These are phyloP conservation scores for Neurospora crassa DNA, from an alignment of 2,329 filamentous ascomycete genomes.

Conservation along the genomic window DNA sequence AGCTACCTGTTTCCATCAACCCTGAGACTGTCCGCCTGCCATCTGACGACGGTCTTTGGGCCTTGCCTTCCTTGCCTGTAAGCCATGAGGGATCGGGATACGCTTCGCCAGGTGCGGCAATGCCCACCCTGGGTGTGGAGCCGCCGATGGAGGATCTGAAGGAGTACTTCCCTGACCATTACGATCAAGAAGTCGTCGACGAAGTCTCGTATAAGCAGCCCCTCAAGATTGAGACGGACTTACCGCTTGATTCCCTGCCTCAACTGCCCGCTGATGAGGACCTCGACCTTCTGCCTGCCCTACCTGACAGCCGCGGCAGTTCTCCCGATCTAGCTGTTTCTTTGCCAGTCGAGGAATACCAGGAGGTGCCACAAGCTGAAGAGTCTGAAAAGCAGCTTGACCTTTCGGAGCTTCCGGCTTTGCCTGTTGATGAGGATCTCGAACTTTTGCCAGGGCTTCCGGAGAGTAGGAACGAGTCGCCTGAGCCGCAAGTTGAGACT, in stretches of 20 bases:
- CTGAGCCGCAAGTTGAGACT: background rate
- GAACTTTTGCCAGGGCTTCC: background rate
- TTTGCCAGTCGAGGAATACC: background rate
- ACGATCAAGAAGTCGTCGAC: background rate
- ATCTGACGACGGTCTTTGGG: background rate
- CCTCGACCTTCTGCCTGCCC: background rate
- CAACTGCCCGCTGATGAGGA: background rate
- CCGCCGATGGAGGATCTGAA: background rate
- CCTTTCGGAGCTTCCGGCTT: background rate
- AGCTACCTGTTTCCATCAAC: background rate
- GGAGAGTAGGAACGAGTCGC: conserved; percentile 3
- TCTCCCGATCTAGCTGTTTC: background rate
- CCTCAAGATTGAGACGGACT: background rate
- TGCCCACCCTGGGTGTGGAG: background rate
- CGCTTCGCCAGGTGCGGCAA: background rate
- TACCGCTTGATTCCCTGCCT: background rate
- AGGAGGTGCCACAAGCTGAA: background rate
- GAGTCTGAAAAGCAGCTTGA: background rate
- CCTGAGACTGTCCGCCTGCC: background rate
- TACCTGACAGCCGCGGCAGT: background rate
- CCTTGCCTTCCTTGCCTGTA: background rate
- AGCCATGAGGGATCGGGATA: background rate
- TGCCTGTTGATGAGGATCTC: background rate
- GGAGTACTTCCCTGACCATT: background rate
- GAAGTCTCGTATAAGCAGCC: background rate